Conservation (phyloP, 164 flowering plant genomes). For the Santalum album region DNA sequence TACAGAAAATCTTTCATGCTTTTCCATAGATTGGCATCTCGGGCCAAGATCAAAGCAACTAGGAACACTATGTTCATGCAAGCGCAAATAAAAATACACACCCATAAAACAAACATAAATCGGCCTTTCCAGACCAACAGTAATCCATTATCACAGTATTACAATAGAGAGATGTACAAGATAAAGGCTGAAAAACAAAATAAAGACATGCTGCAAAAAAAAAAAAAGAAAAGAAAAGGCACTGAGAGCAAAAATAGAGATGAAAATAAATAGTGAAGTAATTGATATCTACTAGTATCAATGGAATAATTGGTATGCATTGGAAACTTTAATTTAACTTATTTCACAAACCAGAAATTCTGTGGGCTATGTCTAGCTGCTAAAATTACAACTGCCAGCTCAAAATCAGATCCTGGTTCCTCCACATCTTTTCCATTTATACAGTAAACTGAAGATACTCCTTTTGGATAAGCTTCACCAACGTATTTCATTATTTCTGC, state of each 20-base stretch:
- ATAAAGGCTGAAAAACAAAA: neutral
- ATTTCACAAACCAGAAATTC: constrained; percentile 78
- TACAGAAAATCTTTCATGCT: neutral
- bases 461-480: constrained; percentile 88
- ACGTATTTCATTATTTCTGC: constrained; percentile 74
- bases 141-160: too few relatives aligned
- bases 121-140: too few relatives aligned
- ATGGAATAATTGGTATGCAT: too few relatives aligned
- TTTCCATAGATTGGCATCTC: neutral
- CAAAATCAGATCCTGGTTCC: constrained; percentile 84
- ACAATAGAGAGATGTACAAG: neutral
- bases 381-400: constrained; percentile 77
- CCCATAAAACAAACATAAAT: too few relatives aligned
- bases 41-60: too few relatives aligned
- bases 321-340: too few relatives aligned
- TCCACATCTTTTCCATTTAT: constrained; percentile 74
- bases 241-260: neutral
- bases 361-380: constrained; percentile 84
- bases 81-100: too few relatives aligned
- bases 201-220: too few relatives aligned
- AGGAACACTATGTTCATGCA: too few relatives aligned
- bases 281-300: too few relatives aligned
- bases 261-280: neutral
- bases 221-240: neutral
- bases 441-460: constrained; percentile 76